Percentiles rank a stretch among this genome's conserved stretches.
phyloP scores from a whole-genome alignment of 441 rosid species.

The Metrosideros polymorpha region DNA sequence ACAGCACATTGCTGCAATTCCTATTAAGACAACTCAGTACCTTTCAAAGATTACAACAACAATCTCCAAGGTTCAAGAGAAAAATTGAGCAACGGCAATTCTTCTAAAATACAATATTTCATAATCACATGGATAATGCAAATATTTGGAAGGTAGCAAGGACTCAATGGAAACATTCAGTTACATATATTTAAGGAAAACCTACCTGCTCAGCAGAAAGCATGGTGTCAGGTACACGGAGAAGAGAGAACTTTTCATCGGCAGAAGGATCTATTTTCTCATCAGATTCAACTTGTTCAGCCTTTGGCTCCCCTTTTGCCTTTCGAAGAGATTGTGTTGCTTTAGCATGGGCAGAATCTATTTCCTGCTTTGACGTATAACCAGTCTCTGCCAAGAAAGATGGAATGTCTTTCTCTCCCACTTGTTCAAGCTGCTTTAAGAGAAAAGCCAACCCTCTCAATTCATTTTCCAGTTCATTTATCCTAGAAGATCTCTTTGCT shows the following conservation, averaged over 20 bases:
- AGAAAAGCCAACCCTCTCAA: constrained; percentile 74
- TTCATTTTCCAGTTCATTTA: constrained; percentile 78
- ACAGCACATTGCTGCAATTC: not conserved
- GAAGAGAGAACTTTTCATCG: constrained; percentile 62
- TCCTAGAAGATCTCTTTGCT: constrained; percentile 77
- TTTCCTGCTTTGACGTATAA: constrained; percentile 70
- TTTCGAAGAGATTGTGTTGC: constrained; percentile 61
- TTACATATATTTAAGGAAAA: not conserved
- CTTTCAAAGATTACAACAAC: not conserved
- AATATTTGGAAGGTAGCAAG: not conserved
- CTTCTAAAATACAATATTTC: not conserved
- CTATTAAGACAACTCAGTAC: not conserved
- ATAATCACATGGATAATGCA: not conserved
- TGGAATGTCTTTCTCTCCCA: constrained; percentile 47
- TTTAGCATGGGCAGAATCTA: constrained; percentile 55
- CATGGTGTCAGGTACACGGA: constrained; percentile 61
- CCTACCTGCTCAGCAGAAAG: constrained; percentile 79
- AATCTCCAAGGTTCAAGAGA: not conserved
- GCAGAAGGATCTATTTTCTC: constrained; percentile 48
- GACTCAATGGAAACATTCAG: not conserved
- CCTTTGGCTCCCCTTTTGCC: constrained; percentile 78
- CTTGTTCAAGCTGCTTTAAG: constrained; percentile 68
- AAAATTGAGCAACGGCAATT: not conserved
- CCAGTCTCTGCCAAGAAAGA: constrained; percentile 74
- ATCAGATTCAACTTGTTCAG: constrained; percentile 64